Conservation (phyloP, 148 eudicot genomes). For the Arbutus unedo region DNA sequence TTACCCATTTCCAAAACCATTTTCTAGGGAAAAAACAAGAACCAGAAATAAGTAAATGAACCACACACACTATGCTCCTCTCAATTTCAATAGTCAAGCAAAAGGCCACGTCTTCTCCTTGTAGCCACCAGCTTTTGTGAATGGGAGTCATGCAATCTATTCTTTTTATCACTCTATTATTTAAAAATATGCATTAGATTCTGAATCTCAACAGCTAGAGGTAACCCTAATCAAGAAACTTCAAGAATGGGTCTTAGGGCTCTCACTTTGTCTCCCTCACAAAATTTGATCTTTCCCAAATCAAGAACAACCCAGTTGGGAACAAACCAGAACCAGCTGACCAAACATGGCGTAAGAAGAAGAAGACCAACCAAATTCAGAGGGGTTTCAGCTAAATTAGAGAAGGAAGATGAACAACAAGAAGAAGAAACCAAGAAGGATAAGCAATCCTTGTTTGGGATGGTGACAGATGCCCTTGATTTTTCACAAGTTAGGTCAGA, state of each 20-base stretch:
- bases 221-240: background rate
- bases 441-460: slow-evolving; percentile 68
- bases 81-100: slow-evolving; percentile 19
- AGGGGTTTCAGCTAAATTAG: slow-evolving; percentile 42
- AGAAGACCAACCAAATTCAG: slow-evolving; percentile 19
- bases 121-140: slow-evolving; percentile 19
- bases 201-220: background rate
- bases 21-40: background rate
- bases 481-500: slow-evolving; percentile 79
- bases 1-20: background rate
- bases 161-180: background rate
- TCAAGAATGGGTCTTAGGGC: slow-evolving; percentile 49
- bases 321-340: slow-evolving; percentile 9
- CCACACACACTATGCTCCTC: background rate
- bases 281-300: slow-evolving; percentile 30
- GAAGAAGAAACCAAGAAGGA: slow-evolving; percentile 37
- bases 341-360: slow-evolving; percentile 11
- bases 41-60: too few species aligned
- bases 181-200: background rate
- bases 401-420: slow-evolving; percentile 32
- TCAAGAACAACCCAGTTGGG: slow-evolving; percentile 18
- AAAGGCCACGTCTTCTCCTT: slow-evolving; percentile 36
- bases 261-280: slow-evolving; percentile 50
- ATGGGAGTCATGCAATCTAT: slow-evolving; percentile 7
- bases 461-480: slow-evolving; percentile 84